phyloP scores from a whole-genome alignment of 1,284 basidiomycete species.

The Takashimella tepidaria region DNA sequence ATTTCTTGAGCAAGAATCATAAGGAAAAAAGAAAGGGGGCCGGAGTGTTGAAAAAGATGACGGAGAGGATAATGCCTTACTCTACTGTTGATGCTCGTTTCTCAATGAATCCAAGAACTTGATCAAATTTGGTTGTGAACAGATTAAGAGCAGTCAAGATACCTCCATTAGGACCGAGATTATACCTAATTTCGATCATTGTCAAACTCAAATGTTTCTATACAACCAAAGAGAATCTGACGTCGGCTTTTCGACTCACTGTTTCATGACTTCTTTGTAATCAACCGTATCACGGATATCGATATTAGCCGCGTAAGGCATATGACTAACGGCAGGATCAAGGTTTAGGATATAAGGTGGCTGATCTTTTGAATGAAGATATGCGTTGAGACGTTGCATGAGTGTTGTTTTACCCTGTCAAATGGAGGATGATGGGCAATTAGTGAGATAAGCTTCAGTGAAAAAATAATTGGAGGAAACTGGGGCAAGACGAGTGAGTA shows the following conservation, averaged over 20 bases:
- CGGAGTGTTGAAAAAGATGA: neutral
- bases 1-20: too few relatives aligned
- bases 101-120: slow-evolving; percentile 87
- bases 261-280: slow-evolving; percentile 98
- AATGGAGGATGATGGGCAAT: too few relatives aligned
- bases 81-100: slow-evolving; percentile 82
- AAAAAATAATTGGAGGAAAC: neutral
- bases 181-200: slow-evolving; percentile 62
- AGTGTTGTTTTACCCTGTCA: slow-evolving; percentile 97
- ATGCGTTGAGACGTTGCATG: slow-evolving; percentile 84
- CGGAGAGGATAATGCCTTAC: slow-evolving; percentile 51
- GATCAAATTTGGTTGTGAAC: slow-evolving; percentile 99
- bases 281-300: slow-evolving; percentile 98
- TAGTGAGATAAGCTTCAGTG: neutral
- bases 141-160: slow-evolving; percentile 95
- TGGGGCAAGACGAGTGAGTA: neutral
- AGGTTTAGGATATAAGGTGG: slow-evolving; percentile 96
- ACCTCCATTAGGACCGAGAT: slow-evolving; percentile 95
- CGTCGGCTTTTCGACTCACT: slow-evolving; percentile 58
- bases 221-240: neutral
- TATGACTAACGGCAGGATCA: slow-evolving; percentile 86
- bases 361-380: slow-evolving; percentile 59
- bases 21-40: too few relatives aligned
- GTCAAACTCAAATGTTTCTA: neutral
- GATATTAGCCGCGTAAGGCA: slow-evolving; percentile 93